phyloP scores from a whole-genome alignment of 2,329 filamentous ascomycete species.

The Simplicillium aogashimaense region DNA sequence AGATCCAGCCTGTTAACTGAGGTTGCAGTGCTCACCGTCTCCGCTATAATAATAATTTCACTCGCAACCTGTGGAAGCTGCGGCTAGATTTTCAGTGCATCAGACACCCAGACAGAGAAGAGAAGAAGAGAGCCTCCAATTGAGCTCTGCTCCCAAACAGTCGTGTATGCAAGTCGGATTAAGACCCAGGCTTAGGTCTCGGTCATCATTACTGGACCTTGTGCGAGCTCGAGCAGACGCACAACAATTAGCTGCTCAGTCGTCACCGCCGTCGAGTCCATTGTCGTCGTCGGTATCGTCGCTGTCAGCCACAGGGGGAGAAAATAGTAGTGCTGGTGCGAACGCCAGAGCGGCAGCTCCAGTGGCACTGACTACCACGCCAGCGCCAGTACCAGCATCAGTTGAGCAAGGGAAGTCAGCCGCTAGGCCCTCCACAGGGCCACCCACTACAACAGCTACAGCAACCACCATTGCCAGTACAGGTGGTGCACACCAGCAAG shows the following conservation, averaged over 20 bases:
- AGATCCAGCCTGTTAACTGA: too few species aligned
- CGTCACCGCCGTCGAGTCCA: conserved; percentile 4
- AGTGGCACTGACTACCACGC: neutral
- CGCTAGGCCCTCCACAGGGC: neutral
- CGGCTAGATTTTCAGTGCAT: too few species aligned
- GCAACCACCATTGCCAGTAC: conserved; percentile 9
- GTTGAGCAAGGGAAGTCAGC: neutral
- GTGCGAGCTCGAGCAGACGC: conserved; percentile 7
- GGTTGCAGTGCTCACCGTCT: too few species aligned
- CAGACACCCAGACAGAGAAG: too few species aligned
- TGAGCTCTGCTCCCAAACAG: neutral
- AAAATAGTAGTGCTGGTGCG: neutral
- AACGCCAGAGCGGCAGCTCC: too few species aligned
- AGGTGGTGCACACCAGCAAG: conserved; percentile 19
- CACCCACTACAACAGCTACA: neutral
- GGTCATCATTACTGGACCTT: conserved; percentile 7
- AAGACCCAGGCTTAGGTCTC: conserved; percentile 7
- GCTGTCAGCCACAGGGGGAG: neutral
- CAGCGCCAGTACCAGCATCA: neutral
- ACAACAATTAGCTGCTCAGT: conserved; percentile 2
- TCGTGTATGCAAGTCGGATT: conserved; percentile 8
- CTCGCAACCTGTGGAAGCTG: too few species aligned
- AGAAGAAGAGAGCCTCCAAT: too few species aligned
- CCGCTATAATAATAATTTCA: too few species aligned
- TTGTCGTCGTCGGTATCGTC: neutral